Evolutionary conservation across 73 alveolate species (phyloP).

Genomic region (Paramecium biaurelia): DNA sequence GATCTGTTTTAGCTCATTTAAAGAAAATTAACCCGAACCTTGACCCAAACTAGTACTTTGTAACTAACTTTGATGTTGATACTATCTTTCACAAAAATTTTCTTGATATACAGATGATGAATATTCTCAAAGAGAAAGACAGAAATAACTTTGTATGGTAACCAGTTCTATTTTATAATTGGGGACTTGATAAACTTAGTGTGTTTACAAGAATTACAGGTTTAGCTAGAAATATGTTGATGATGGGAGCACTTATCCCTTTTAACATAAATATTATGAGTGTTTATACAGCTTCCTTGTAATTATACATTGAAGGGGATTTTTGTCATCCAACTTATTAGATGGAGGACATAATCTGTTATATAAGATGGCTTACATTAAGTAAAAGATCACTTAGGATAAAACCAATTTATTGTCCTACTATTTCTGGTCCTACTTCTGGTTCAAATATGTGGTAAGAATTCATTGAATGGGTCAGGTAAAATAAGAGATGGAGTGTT

Average conservation of each 20-base stretch:
- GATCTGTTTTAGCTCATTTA: slow-evolving; percentile 14
- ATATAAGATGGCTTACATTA: slow-evolving; percentile 59
- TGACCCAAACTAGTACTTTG: slow-evolving; percentile 22
- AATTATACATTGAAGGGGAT: slow-evolving; percentile 57
- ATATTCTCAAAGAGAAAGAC: slow-evolving; percentile 32
- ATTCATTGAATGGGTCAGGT: slow-evolving; percentile 66
- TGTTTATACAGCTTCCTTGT: slow-evolving; percentile 22
- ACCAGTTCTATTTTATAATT: slow-evolving; percentile 67
- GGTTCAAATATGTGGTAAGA: slow-evolving; percentile 54
- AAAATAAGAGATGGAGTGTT: slow-evolving; percentile 64
- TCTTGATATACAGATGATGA: background rate
- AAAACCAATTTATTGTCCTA: slow-evolving; percentile 53
- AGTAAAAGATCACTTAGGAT: slow-evolving; percentile 20
- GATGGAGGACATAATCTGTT: slow-evolving; percentile 71
- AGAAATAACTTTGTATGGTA: slow-evolving; percentile 51
- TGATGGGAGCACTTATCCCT: slow-evolving; percentile 68
- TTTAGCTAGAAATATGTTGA: slow-evolving; percentile 55
- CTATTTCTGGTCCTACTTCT: slow-evolving; percentile 71
- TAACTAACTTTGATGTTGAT: slow-evolving; percentile 62
- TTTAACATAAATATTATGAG: slow-evolving; percentile 64
- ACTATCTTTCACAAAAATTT: slow-evolving; percentile 55
- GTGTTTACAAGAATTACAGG: slow-evolving; percentile 63
- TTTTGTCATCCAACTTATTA: slow-evolving; percentile 68
- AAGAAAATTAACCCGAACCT: background rate
- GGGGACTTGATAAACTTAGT: slow-evolving; percentile 54